Conservation (phyloP, 2,329 filamentous ascomycete genomes). For the Fusarium acutatum region DNA sequence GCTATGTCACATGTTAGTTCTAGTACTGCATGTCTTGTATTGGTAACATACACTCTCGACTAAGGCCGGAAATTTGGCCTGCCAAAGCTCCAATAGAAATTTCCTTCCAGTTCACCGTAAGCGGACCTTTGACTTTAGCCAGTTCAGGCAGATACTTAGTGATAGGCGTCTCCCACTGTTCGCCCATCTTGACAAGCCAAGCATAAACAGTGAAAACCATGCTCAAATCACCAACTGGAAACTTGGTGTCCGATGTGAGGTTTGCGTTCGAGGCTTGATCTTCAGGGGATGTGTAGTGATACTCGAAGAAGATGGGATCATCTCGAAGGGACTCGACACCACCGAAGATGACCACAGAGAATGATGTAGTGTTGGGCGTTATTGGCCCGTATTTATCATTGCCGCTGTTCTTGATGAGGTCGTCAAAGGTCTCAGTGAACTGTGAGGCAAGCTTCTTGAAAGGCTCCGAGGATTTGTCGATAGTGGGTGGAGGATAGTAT, state of each 20-base stretch:
- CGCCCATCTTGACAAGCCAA: slow-evolving; percentile 44
- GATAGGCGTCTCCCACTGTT: slow-evolving; percentile 41
- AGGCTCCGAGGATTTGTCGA: not conserved
- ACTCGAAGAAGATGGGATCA: slow-evolving; percentile 30
- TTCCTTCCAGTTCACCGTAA: slow-evolving; percentile 19
- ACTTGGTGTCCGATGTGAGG: slow-evolving; percentile 36
- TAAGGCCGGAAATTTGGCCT: slow-evolving; percentile 32
- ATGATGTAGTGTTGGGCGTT: slow-evolving; percentile 25
- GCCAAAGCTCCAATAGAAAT: slow-evolving; percentile 32
- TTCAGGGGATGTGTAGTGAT: slow-evolving; percentile 32
- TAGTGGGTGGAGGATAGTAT: slow-evolving; percentile 31
- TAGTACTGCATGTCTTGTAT: accelerated
- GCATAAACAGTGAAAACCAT: slow-evolving; percentile 47
- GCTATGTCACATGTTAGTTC: slow-evolving; percentile 7
- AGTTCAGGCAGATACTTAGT: slow-evolving; percentile 44
- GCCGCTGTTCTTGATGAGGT: slow-evolving; percentile 10
- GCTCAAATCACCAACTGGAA: slow-evolving; percentile 43
- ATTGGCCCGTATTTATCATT: slow-evolving; percentile 32
- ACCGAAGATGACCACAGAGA: slow-evolving; percentile 31
- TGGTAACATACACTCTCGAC: slow-evolving; percentile 27
- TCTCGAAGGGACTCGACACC: slow-evolving; percentile 3
- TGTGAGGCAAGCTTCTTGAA: not conserved
- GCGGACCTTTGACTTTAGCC: not conserved
- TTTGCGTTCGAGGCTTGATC: slow-evolving; percentile 11
- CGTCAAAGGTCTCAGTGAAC: slow-evolving; percentile 23